Percentiles rank a stretch among this genome's conserved stretches.
These are phyloP conservation scores for Phytophthora colocasiae DNA, from an alignment of 352 stramenopile species.

Conservation along the genomic window DNA sequence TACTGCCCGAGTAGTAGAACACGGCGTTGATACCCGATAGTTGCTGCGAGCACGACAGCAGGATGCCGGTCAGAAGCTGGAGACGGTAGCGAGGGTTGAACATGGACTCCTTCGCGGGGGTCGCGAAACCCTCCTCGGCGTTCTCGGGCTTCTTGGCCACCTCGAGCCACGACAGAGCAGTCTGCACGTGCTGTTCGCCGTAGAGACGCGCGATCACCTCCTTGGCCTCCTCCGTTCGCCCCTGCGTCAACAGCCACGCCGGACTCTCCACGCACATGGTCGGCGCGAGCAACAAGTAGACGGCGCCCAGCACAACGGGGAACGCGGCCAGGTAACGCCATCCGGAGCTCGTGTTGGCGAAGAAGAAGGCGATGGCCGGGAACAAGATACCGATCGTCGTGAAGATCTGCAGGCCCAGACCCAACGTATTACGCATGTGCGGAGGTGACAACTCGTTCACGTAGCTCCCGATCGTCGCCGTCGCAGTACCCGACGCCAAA, in stretches of 20 bases:
- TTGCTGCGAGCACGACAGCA: conserved; percentile 1
- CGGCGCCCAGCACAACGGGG: background rate
- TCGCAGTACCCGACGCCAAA: background rate
- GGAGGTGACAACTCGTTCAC: background rate
- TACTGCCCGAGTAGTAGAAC: conserved; percentile 1
- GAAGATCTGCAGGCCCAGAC: conserved; percentile 2
- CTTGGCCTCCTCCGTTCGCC: background rate
- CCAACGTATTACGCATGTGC: conserved; percentile 1
- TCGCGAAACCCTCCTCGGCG: background rate
- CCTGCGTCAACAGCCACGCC: background rate
- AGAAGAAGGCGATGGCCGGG: conserved; percentile 1
- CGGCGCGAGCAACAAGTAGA: background rate
- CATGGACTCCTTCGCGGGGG: background rate
- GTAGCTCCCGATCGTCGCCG: background rate
- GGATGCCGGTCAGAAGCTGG: background rate
- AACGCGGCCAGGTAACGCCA: conserved; percentile 1
- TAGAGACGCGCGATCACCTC: background rate
- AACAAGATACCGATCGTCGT: conserved; percentile 1
- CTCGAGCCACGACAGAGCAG: background rate
- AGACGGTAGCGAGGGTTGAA: background rate
- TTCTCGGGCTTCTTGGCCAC: conserved; percentile 1
- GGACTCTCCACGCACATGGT: background rate
- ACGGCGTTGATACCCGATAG: conserved; percentile 1
- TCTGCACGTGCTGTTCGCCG: conserved; percentile 1
- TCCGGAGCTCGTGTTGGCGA: background rate